Evolutionary conservation across 768 basidiomycete species (phyloP), one percentile per base, ranked within the genome.

Genomic region (Leccinellum rugosiceps): DNA sequence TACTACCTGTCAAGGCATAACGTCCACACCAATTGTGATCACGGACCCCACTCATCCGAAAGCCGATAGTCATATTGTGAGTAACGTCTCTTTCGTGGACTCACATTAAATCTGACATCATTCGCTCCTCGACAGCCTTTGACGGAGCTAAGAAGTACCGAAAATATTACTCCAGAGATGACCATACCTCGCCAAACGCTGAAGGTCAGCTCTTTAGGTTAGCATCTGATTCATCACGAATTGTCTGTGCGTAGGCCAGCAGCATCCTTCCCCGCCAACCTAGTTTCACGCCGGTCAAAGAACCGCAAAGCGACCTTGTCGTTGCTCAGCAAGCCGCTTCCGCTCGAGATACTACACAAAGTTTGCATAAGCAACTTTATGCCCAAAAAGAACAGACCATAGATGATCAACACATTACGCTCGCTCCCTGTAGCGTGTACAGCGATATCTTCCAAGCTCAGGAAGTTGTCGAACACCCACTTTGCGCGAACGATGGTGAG

Each of bases 221-320:
- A 10, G 32, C 35, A 34, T 54, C 56, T 44, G 45, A 53, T 28
- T 17, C 19, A 2, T 43, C 38, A 17, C 25, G 25, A 54, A 55
- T 25, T 17, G 31, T 47, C 35, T 43, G n/a, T 53, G 58, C 26
- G 25, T 19, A 68, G 66, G 23, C 14, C 43, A 23, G 23, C 17
- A 30, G 28, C 52, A 48, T 38, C 26, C 35, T 44, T 25, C 25
- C 28, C 21, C 32, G 41, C 50, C 34, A 50, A 43, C 45, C 19
- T 15, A 44, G 38, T 31, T 15, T 35, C n/a, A 73, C 71, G 49
- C 50, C 64, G 10, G 61, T 54, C 45, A 70, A 72, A 62, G 74
- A 74, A 7, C 69, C 73, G 11, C 72, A 70, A 71, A 70, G 68
- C 49, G 60, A 63, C 31, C 52, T 61, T 31, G 61, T 61, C 38